These are phyloP conservation scores for Hypoxylon subgilvum DNA, from an alignment of 495 filamentous ascomycete species.

Conservation along the genomic window DNA sequence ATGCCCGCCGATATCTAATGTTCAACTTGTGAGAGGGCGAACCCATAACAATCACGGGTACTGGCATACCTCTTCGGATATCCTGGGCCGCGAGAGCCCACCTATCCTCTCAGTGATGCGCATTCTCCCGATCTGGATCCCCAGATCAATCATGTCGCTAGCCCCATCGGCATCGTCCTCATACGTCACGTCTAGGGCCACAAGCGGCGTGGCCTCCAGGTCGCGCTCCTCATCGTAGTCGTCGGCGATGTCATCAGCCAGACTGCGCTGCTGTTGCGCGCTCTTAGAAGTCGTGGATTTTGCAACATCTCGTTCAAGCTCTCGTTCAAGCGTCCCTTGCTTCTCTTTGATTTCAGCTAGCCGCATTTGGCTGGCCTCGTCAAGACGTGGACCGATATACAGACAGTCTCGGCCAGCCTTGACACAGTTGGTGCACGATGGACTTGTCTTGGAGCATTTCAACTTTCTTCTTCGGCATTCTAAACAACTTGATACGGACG, in stretches of 20 bases:
- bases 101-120: conserved; percentile 76
- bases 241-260: conserved; percentile 55
- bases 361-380: conserved; percentile 64
- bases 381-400: conserved; percentile 65
- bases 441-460: conserved; percentile 76
- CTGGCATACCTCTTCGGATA: conserved; percentile 68
- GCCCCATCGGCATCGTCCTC: conserved; percentile 64
- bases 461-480: conserved; percentile 80
- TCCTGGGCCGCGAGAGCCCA: conserved; percentile 61
- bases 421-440: conserved; percentile 70
- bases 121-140: conserved; percentile 71
- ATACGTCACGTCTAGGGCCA: conserved; percentile 66
- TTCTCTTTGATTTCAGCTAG: conserved; percentile 74
- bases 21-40: conserved; percentile 5
- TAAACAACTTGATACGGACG: conserved; percentile 39
- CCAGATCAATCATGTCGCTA: conserved; percentile 72
- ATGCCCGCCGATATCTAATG: conserved; percentile 42
- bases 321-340: conserved; percentile 66
- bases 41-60: not conserved
- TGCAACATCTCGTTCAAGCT: conserved; percentile 62
- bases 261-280: conserved; percentile 42
- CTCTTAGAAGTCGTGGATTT: conserved; percentile 41
- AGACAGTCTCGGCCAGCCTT: conserved; percentile 68
- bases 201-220: conserved; percentile 61
- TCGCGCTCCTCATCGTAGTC: conserved; percentile 56